phyloP scores from a whole-genome alignment of 345 rosid genomes.

The Dipteronia dyeriana region DNA sequence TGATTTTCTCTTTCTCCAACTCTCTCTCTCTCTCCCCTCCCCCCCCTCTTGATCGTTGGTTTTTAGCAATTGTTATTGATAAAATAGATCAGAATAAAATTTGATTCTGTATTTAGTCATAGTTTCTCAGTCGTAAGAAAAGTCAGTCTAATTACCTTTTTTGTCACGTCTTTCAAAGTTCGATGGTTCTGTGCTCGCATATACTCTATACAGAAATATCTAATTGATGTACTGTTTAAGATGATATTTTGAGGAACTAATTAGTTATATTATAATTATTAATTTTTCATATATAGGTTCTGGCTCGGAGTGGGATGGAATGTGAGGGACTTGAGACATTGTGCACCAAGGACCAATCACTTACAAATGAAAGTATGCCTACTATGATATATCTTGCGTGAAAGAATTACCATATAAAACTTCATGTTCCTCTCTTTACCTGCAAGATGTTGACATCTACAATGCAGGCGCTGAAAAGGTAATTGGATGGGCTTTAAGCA shows the following conservation, averaged over 20 bases:
- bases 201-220: constrained; percentile 11
- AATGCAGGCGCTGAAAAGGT: constrained; percentile 82
- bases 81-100: background rate
- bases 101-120: background rate
- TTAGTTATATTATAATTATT: constrained; percentile 7
- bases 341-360: constrained; percentile 73
- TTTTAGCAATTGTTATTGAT: background rate
- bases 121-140: constrained; percentile 3
- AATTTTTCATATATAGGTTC: constrained; percentile 47
- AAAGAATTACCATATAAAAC: background rate
- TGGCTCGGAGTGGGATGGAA: constrained; percentile 64
- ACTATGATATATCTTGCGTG: constrained; percentile 13
- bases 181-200: background rate
- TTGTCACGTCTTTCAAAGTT: background rate
- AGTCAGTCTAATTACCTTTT: background rate
- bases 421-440: background rate
- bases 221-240: constrained; percentile 12
- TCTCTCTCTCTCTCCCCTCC: background rate
- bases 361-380: constrained; percentile 71
- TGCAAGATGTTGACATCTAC: constrained; percentile 11
- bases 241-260: constrained; percentile 11
- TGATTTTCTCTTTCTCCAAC: background rate
- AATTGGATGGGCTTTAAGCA: constrained; percentile 82
- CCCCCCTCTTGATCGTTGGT: background rate
- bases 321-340: constrained; percentile 71